Base-by-base conservation (phyloP, 31 red algal genomes). In the Asparagopsis taxiformis region DNA sequence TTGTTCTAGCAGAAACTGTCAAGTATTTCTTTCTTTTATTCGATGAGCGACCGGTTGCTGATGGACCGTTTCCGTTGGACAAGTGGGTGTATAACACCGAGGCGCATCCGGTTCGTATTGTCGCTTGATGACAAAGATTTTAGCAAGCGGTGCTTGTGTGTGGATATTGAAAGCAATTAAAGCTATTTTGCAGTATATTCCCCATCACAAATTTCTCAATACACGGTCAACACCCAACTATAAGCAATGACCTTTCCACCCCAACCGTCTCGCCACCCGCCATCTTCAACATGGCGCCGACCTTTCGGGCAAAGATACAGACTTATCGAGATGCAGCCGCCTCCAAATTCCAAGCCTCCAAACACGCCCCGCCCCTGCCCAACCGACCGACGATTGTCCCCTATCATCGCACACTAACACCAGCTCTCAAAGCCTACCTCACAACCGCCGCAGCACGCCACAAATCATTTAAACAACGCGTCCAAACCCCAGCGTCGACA, bases 21-120 rank as follows among this genome's bases (percentile, higher is more conserved):
- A 97, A 97, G 66, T 97, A 97, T 70, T 80, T 90, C n/a, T 97
- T 81, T 55, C 73, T 97, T 22, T 53, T 89, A 43, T 88, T 97
- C 59, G 63, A 80, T 53, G 83, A 82, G 56, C 55, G 79, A 35
- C 24, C 41, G 20, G 33, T 57, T 22, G 19, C 35, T 3, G 65
- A 71, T 26, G 68, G 46, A 17, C 15, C 32, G 43, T 44, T 84
- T 30, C 58, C 79, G 2, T 30, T 88, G 55, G 54, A 44, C 1
- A 49, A 83, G 49, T 94, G 82, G 83, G 91, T 94, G 36, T 77
- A 81, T 43, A 88, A 88, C 57, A 94, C 91, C 6, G 91, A 94
- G 63, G 91, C 74, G 19, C 91, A 94, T 55, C 84, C 91, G 3
- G 69, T 94, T 29, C 48, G 70, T 16, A 86, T 86, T 63, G 46